Conservation (phyloP, 371 early-diverging fungal species). For the Vairimorpha necatrix region DNA sequence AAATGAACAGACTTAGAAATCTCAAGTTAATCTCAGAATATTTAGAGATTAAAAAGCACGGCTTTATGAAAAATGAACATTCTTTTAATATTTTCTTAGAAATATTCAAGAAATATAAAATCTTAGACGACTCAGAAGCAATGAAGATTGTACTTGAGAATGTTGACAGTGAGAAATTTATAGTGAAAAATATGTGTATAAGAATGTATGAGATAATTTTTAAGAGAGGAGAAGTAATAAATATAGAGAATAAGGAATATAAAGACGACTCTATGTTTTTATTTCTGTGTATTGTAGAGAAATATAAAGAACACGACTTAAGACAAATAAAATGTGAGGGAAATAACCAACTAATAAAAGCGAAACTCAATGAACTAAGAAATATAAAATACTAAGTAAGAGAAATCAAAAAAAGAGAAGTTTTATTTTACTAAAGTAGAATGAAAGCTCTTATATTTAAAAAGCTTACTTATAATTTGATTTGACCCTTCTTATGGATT, state of each 20-base stretch:
- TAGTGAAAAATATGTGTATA: background rate
- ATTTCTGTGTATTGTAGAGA: background rate
- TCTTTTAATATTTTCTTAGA: background rate
- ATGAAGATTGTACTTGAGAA: background rate
- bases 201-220: background rate
- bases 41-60: background rate
- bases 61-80: background rate
- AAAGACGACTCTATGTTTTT: background rate
- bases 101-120: background rate
- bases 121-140: background rate
- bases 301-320: background rate
- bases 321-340: background rate
- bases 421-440: no score
- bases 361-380: background rate
- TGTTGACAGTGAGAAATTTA: background rate
- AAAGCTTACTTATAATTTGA: no score
- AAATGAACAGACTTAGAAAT: background rate
- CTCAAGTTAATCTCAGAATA: background rate
- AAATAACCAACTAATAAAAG: background rate
- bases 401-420: no score
- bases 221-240: background rate
- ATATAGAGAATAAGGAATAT: background rate
- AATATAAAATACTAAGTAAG: background rate
- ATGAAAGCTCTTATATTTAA: no score
- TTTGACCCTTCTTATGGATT: background rate